Conservation (phyloP, 768 basidiomycete genomes). For the Amanita polypyramis region DNA sequence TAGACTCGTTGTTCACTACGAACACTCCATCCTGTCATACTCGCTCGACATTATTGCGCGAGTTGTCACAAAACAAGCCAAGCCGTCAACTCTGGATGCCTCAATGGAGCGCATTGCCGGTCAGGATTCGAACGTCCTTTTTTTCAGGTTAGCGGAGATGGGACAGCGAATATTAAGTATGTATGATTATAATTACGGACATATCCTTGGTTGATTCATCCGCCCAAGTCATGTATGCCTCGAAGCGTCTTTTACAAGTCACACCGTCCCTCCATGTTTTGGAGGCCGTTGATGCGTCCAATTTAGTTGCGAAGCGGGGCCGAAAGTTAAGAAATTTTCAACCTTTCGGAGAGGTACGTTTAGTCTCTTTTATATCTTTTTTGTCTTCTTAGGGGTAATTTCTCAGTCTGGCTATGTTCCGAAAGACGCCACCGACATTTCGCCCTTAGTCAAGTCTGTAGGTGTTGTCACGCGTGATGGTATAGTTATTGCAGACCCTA, state of each 20-base stretch:
- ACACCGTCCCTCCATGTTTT: slow-evolving; percentile 44
- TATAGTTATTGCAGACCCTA: slow-evolving; percentile 57
- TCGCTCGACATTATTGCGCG: slow-evolving; percentile 62
- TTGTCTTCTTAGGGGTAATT: not conserved
- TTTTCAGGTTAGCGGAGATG: slow-evolving; percentile 47
- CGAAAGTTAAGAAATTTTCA: slow-evolving; percentile 39
- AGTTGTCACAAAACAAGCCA: slow-evolving; percentile 38
- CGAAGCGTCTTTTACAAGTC: slow-evolving; percentile 49
- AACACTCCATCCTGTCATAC: slow-evolving; percentile 49
- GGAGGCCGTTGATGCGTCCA: slow-evolving; percentile 39
- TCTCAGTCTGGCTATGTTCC: slow-evolving; percentile 57
- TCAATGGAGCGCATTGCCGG: slow-evolving; percentile 54
- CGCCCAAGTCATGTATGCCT: slow-evolving; percentile 54
- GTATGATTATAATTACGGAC: slow-evolving; percentile 10
- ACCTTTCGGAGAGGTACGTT: slow-evolving; percentile 52
- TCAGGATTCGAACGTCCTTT: slow-evolving; percentile 43
- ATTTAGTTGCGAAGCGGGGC: slow-evolving; percentile 24
- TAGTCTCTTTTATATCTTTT: not conserved
- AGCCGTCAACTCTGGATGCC: slow-evolving; percentile 36
- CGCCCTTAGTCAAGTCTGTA: slow-evolving; percentile 48
- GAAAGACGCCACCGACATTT: slow-evolving; percentile 55
- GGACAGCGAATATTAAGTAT: slow-evolving; percentile 47
- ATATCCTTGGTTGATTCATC: not conserved
- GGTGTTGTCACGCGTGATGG: slow-evolving; percentile 57
- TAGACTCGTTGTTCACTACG: slow-evolving; percentile 57